Base-by-base conservation (phyloP, 768 basidiomycete genomes). In the Coprinopsis strossmayeri region DNA sequence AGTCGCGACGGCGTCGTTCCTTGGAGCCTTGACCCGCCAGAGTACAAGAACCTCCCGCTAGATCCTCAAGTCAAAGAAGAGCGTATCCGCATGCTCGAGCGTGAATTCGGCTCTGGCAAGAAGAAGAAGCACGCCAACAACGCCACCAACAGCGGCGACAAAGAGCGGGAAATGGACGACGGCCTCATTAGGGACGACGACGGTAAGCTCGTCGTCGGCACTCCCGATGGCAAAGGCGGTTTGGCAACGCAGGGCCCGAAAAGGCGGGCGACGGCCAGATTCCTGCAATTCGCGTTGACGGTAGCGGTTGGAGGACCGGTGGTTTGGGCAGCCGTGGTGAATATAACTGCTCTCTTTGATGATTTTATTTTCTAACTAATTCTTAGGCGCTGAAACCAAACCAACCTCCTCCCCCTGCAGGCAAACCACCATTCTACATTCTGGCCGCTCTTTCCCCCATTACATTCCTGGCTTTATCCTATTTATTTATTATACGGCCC, bases 1-100 rank as follows among this genome's bases (percentile, higher is more conserved):
- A 23, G 42, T 5, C 43, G 43, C 5, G 49, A 50, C 20, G 49
- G 49, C 20, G 44, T 50, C 34, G 49, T 46, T 17, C 49, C 49
- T 0, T 84, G 81, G 80, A 69, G 66, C 46, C 64, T 59, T 40
- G 75, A 78, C 43, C 70, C 69, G 1, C 69, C 72, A 11, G 71
- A 73, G 18, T 69, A 70, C 49, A 68, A 66, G 17, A 61, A 64
- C 0, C 61, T 65, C 5, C 53, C 57, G 1, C 55, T 83, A 3
- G 72, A 78, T 48, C 62, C 73, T 1, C 61, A 69, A n/a, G 64
- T 78, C 25, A 86, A 83, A 60, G 79, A 81, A 60, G 83, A 85
- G 55, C 72, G 84, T 15, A 70, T 85, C 55, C 76, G 81, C 4
- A 84, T 85, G 82, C 71, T 87, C 9, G 79, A 85, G 58, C 73